Evolutionary conservation across 306 rosid genomes (phyloP).

Genomic region (Arachis stenosperma): DNA sequence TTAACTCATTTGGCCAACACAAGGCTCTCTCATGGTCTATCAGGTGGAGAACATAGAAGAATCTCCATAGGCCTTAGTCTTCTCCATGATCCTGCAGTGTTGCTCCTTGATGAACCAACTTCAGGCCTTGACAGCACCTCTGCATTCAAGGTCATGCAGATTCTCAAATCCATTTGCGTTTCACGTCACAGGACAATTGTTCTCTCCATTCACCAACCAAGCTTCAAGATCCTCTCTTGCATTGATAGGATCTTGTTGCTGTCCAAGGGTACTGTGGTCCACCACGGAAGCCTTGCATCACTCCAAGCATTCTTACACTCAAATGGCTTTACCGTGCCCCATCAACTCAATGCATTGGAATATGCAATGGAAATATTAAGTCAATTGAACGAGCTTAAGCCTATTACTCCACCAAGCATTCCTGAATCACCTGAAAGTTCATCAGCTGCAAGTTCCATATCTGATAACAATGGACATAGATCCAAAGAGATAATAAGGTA

Average conservation of each 20-base stretch:
- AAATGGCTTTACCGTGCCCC: slow-evolving; percentile 76
- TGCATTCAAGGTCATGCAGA: slow-evolving; percentile 81
- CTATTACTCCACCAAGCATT: slow-evolving; percentile 32
- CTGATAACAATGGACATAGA: background rate
- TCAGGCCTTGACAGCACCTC: slow-evolving; percentile 87
- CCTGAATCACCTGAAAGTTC: slow-evolving; percentile 43
- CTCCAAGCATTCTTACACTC: slow-evolving; percentile 59
- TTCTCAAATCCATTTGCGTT: slow-evolving; percentile 65
- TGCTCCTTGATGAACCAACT: slow-evolving; percentile 94
- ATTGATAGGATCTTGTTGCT: slow-evolving; percentile 71
- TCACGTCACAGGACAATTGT: slow-evolving; percentile 70
- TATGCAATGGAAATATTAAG: slow-evolving; percentile 79
- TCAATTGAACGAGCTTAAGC: slow-evolving; percentile 49
- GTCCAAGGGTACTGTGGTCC: slow-evolving; percentile 68
- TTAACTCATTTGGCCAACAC: slow-evolving; percentile 68
- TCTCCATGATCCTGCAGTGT: slow-evolving; percentile 81
- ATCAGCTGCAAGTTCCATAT: background rate
- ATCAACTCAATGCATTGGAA: slow-evolving; percentile 88
- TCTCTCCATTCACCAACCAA: slow-evolving; percentile 90
- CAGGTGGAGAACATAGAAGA: slow-evolving; percentile 84
- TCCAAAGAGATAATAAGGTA: slow-evolving; percentile 49
- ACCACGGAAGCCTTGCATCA: slow-evolving; percentile 72
- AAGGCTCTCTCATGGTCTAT: slow-evolving; percentile 65
- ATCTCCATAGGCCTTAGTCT: slow-evolving; percentile 84
- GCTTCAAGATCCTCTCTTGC: slow-evolving; percentile 75